Evolutionary conservation across 768 basidiomycete species (phyloP).

Genomic region (Tulasnella sp.): DNA sequence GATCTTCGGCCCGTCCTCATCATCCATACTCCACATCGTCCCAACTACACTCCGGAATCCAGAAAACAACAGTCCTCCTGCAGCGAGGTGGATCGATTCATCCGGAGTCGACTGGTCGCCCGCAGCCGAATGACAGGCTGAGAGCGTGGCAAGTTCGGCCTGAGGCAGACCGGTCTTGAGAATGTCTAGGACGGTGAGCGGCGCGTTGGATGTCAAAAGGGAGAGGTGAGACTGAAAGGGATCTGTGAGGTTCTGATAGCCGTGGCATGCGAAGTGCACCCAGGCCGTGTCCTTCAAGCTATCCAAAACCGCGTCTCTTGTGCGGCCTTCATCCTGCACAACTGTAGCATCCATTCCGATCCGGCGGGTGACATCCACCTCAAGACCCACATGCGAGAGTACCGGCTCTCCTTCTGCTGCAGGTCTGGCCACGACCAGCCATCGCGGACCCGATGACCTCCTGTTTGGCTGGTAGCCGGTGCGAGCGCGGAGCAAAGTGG

Average conservation of each 20-base stretch:
- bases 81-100: constrained; percentile 11
- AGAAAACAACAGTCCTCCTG: neutral
- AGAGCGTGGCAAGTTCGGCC: constrained; percentile 7
- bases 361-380: too few species aligned
- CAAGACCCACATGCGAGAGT: too few species aligned
- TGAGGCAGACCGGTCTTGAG: neutral
- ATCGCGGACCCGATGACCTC: too few species aligned
- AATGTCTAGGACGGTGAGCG: constrained; percentile 6
- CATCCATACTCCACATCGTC: constrained; percentile 10
- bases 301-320: neutral
- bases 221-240: constrained; percentile 1
- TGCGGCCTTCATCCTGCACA: neutral
- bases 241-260: constrained; percentile 2
- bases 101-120: neutral
- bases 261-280: constrained; percentile 9
- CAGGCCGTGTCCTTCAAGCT: neutral
- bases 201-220: neutral
- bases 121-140: constrained; percentile 4
- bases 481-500: too few species aligned
- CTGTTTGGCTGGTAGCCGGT: too few species aligned
- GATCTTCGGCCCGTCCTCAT: constrained; percentile 6
- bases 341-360: too few species aligned
- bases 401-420: too few species aligned
- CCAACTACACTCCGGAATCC: constrained; percentile 10
- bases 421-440: too few species aligned